Conservation (phyloP, 2,329 filamentous ascomycete species). For the Trichoderma citrinoviride region DNA sequence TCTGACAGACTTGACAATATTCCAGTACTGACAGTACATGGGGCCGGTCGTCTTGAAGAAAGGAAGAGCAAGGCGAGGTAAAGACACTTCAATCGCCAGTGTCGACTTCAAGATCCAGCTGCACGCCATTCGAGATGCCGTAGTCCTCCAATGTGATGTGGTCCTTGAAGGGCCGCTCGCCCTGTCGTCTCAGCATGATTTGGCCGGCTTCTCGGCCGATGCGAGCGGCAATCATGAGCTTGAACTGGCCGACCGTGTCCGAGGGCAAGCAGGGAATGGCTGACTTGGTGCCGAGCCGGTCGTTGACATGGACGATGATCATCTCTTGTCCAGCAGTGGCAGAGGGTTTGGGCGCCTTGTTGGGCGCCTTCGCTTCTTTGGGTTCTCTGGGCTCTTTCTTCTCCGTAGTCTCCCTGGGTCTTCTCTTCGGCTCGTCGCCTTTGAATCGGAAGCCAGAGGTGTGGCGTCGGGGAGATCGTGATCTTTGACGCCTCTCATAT, state of each 20-base stretch:
- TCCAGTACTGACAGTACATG: not conserved
- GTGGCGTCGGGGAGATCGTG: constrained; percentile 24
- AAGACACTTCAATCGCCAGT: constrained; percentile 53
- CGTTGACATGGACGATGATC: constrained; percentile 93
- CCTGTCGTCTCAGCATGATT: constrained; percentile 88
- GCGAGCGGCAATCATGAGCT: constrained; percentile 83
- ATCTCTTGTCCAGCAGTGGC: constrained; percentile 63
- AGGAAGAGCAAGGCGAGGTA: not conserved
- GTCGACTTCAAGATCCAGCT: constrained; percentile 61
- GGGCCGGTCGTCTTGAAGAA: not conserved
- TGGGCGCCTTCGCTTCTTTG: not conserved
- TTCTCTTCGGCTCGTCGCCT: constrained; percentile 37
- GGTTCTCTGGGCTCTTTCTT: constrained; percentile 33
- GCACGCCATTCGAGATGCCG: constrained; percentile 87
- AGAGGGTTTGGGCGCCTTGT: constrained; percentile 29
- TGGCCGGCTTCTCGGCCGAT: constrained; percentile 88
- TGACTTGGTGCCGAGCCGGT: constrained; percentile 93
- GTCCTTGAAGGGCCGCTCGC: constrained; percentile 92
- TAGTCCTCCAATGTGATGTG: constrained; percentile 85
- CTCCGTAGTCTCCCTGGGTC: constrained; percentile 42
- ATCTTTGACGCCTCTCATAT: constrained; percentile 24
- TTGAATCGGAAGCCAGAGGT: constrained; percentile 37
- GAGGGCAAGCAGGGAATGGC: constrained; percentile 84
- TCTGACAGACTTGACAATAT: too few species aligned
- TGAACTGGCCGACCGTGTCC: constrained; percentile 82